Evolutionary conservation across 345 rosid genomes (phyloP).

Genomic region (Luvunga scandens): DNA sequence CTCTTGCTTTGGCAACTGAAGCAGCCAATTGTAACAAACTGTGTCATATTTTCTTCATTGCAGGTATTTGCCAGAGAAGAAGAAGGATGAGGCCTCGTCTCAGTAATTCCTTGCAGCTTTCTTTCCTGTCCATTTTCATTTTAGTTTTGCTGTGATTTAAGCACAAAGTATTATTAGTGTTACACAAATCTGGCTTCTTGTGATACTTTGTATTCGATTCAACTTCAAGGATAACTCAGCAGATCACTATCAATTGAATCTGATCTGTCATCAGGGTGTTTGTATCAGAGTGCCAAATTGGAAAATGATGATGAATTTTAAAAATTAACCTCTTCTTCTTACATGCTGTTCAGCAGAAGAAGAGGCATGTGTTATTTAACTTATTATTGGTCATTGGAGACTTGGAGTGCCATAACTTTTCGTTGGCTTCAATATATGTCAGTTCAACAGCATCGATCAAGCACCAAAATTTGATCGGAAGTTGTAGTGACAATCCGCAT

Average conservation of each 20-base stretch:
- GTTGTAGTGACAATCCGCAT: not conserved
- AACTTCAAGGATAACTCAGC: not conserved
- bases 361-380: not conserved
- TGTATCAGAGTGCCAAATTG: not conserved
- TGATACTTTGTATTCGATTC: not conserved
- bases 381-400: not conserved
- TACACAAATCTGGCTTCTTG: not conserved
- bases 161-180: not conserved
- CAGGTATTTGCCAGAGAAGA: constrained; percentile 42
- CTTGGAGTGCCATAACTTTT: not conserved
- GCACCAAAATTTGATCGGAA: not conserved
- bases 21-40: not conserved
- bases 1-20: not conserved
- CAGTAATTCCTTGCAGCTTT: constrained; percentile 23
- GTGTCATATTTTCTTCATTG: not conserved
- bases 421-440: not conserved
- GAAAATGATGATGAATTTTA: not conserved
- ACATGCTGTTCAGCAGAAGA: not conserved
- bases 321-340: not conserved
- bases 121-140: not conserved
- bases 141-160: constrained; percentile 8
- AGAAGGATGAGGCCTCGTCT: constrained; percentile 36
- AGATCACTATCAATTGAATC: not conserved
- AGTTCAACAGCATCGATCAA: not conserved
- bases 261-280: not conserved